Evolutionary conservation across 176 grass and related monocot species (phyloP), one percentile per base, ranked within the genome.

Genomic region (Carex cristatella): DNA sequence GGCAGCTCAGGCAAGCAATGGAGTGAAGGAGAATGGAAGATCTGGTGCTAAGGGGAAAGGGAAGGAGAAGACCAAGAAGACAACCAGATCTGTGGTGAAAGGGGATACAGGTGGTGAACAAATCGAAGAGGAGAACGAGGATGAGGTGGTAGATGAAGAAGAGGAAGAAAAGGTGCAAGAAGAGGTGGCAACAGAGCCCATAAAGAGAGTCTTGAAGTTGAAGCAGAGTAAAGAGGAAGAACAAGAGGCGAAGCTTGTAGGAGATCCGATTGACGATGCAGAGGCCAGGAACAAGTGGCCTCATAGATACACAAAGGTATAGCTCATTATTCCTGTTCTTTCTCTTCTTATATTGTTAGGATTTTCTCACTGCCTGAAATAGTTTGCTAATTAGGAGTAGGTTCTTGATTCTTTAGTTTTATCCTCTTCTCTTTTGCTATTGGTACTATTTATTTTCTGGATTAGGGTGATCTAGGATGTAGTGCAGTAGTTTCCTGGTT

Each of bases 261-360:
- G 92, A 0, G 74, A 83, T 30, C 68, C 90, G 0, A 2, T 97
- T 60, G 83, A 74, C 4, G 57, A 80, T 5, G 74, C 18, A 0
- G 94, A 90, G 85, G 92, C 90, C 2, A 92, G 68, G 33, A 5
- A n/a, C 31, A 71, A 46, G 56, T 97, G 94, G 92, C 92, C 94
- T 2, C 71, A 94, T 2, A 85, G 92, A 68, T 97, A 94, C 68
- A 65, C 33, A 81, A 84, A 84, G 81, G 88, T 55, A 55, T 86
- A 83, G 0, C 4, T 67, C 38, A 71, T 57, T 11, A 6, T 5
- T 5, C 38, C 38, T 40, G 4, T 40, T 5, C 4, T 4, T 40
- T 40, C 38, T 40, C 7, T 49, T 4, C n/a, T 35, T 73, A 13
- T 46, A 70, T 60, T 82, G 3, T 49, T 15, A 40, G 38, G 4